phyloP scores from a whole-genome alignment of 2,329 filamentous ascomycete genomes.

The Eutypa lata region DNA sequence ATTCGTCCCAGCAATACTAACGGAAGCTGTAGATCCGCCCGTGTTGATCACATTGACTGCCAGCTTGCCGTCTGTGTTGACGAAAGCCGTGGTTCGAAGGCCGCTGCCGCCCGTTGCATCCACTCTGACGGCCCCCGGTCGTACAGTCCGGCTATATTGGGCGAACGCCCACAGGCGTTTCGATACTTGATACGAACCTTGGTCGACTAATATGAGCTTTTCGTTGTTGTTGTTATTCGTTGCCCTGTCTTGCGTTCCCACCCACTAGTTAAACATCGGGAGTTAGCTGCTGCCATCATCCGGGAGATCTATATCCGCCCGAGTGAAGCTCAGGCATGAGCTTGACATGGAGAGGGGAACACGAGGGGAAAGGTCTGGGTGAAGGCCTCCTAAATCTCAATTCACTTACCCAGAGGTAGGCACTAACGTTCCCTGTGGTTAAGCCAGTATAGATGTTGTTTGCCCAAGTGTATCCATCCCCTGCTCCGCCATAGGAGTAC shows the following conservation, averaged over 20 bases:
- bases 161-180: constrained; percentile 26
- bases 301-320: background rate
- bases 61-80: constrained; percentile 31
- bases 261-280: constrained; percentile 1
- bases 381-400: background rate
- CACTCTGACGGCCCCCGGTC: constrained; percentile 26
- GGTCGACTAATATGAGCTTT: constrained; percentile 21
- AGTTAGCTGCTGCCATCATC: background rate
- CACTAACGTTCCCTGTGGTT: constrained; percentile 39
- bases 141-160: constrained; percentile 28
- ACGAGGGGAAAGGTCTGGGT: constrained; percentile 26
- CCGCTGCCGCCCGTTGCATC: constrained; percentile 16
- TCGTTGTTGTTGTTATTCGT: constrained; percentile 21
- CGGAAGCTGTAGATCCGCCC: constrained; percentile 21
- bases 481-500: constrained; percentile 36
- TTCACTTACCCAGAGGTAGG: constrained; percentile 37
- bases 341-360: background rate
- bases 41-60: constrained; percentile 28
- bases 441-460: constrained; percentile 42
- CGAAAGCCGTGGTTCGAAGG: constrained; percentile 18
- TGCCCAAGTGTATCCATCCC: constrained; percentile 47
- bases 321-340: background rate
- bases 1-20: constrained; percentile 27
- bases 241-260: constrained; percentile 23
- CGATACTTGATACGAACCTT: constrained; percentile 11